Evolutionary conservation across 2,329 filamentous ascomycete species (phyloP).

Genomic region (Apiospora malaysiana): DNA sequence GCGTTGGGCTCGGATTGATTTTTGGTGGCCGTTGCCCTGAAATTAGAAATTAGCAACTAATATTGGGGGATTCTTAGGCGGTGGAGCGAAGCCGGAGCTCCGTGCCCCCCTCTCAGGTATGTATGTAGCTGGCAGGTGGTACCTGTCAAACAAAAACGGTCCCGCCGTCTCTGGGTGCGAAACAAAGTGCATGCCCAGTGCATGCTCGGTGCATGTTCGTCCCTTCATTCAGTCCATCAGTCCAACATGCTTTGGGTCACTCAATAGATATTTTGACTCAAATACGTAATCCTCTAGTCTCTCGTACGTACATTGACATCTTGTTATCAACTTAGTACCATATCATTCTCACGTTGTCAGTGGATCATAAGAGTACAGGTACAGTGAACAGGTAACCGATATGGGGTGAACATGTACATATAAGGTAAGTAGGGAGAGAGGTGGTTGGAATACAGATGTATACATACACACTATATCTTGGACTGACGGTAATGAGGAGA

Average conservation of each 20-base stretch:
- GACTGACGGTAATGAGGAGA: not conserved
- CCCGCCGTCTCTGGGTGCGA: not conserved
- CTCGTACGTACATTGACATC: not conserved
- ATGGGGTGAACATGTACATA: no score
- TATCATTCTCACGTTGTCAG: not conserved
- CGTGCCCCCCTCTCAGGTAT: not conserved
- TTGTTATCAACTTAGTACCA: not conserved
- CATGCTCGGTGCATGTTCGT: not conserved
- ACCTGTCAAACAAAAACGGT: slow-evolving; percentile 17
- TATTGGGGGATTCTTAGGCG: slow-evolving; percentile 12
- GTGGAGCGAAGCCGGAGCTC: slow-evolving; percentile 18
- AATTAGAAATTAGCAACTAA: slow-evolving; percentile 12
- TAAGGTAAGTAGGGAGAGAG: not conserved
- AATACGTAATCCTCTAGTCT: not conserved
- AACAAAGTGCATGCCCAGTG: no score
- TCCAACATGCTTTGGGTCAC: not conserved
- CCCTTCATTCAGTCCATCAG: not conserved
- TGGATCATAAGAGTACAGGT: not conserved
- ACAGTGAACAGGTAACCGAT: not conserved
- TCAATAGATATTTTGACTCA: not conserved
- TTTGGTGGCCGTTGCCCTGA: slow-evolving; percentile 1
- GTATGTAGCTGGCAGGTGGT: slow-evolving; percentile 5
- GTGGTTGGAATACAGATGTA: not conserved
- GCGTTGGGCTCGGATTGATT: slow-evolving; percentile 17
- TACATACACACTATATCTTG: not conserved